Percentiles rank a stretch among this genome's conserved stretches.
These are phyloP conservation scores for Neofusicoccum umdonicola DNA, from an alignment of 2,329 filamentous ascomycete species.

Conservation along the genomic window DNA sequence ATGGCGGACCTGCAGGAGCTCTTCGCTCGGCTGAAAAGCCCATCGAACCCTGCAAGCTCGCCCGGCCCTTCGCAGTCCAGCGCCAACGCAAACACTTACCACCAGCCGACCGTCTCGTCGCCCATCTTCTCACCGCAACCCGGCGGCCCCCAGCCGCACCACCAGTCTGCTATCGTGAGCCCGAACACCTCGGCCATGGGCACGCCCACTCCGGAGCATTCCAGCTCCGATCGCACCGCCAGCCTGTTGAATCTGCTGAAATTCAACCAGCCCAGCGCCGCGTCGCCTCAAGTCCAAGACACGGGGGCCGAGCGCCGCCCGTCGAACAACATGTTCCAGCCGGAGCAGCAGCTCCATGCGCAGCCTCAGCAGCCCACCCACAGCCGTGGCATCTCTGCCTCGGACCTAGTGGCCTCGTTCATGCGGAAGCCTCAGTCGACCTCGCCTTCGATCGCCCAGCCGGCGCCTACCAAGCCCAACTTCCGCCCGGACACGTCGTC, in stretches of 20 bases:
- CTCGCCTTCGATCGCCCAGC: conserved; percentile 31
- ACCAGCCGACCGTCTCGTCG: conserved; percentile 58
- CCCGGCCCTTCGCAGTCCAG: conserved; percentile 16
- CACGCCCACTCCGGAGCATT: conserved; percentile 40
- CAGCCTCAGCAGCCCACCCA: conserved; percentile 25
- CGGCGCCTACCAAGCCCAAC: conserved; percentile 29
- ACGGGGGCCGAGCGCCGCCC: conserved; percentile 29
- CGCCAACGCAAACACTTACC: conserved; percentile 37
- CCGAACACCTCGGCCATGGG: conserved; percentile 50
- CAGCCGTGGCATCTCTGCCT: conserved; percentile 49
- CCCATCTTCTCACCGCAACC: conserved; percentile 57
- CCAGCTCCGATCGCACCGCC: conserved; percentile 49
- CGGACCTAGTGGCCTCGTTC: conserved; percentile 57
- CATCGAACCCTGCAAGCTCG: conserved; percentile 21
- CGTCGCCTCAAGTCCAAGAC: conserved; percentile 29
- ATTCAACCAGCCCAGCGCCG: conserved; percentile 54
- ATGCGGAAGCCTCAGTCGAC: conserved; percentile 44
- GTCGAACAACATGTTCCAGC: conserved; percentile 20
- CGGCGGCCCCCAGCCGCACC: conserved; percentile 54
- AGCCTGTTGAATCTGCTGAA: conserved; percentile 65
- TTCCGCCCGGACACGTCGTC: conserved; percentile 24
- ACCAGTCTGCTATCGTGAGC: conserved; percentile 59
- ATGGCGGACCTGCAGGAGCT: conserved; percentile 47
- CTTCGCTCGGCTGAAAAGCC: conserved; percentile 42
- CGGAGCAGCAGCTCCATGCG: conserved; percentile 17